Evolutionary conservation across 768 basidiomycete species (phyloP), one percentile per base, ranked within the genome.

Genomic region (Suillus brevipes): DNA sequence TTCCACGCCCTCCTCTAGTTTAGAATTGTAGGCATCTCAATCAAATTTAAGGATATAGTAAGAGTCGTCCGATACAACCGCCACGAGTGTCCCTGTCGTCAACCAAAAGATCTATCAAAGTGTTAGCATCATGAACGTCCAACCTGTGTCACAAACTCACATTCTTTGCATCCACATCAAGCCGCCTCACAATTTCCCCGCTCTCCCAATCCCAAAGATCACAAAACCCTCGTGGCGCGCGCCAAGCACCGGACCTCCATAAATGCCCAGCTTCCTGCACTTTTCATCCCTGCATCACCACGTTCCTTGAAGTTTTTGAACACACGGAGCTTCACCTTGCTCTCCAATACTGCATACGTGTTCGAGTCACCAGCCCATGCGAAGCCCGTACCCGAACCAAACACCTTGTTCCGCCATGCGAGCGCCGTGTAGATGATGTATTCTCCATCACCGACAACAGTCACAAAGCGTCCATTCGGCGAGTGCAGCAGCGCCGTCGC

Each of bases 141-240:
- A 53, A 55, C 6, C 8, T 1, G 13, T 23, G 20, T 14, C 43
- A 13, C 62, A 38, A 3, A 76, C 91, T 64, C 68, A 97, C 97
- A 72, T 89, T 90, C 76, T 92, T 95, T 9, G 95, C 95, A 67
- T 99, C 95, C 1, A 95, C 95, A 71, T 99, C 96, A 70, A 99
- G 91, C 69, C 97, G 79, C 64, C 97, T 81, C 6, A 99, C 97
- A 64, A 99, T 85, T 72, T 97, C 93, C 40, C 95, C 95, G 1
- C 88, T 89, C 77, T 99, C 97, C 97, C 97, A 99, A 74, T 99
- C 97, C 95, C 97, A 99, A 76, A 99, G 72, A 98, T 83, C 37
- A 97, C 95, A 68, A 98, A 97, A 0, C 95, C 95, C 68, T 84
- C 84, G 0, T 96, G 96, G 4, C 92, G 80, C 3, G 90, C 96